phyloP scores from a whole-genome alignment of 257 asterid species.

The Solanum neorickii region DNA sequence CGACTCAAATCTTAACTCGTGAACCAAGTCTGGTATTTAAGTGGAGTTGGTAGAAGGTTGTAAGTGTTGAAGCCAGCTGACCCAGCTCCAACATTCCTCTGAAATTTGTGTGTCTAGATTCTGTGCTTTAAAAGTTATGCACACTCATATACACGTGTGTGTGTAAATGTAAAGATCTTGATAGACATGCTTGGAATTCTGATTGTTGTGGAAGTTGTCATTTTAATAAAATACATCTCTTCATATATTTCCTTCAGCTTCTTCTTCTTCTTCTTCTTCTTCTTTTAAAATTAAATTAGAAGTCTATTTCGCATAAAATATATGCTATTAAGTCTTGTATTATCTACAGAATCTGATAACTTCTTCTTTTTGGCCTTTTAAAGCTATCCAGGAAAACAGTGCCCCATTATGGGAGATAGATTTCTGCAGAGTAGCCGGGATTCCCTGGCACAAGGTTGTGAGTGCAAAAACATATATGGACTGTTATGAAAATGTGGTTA shows the following conservation, averaged over 20 bases:
- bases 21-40: neutral
- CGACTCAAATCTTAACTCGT: neutral
- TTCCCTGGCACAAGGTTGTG: constrained; percentile 66
- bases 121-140: neutral
- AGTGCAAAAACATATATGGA: constrained; percentile 56
- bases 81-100: neutral
- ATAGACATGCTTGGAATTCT: neutral
- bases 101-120: neutral
- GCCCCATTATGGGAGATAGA: constrained; percentile 78
- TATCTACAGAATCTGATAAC: neutral
- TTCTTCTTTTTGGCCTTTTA: neutral
- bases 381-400: constrained; percentile 23
- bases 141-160: neutral
- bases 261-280: neutral
- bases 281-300: neutral
- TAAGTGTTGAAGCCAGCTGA: neutral
- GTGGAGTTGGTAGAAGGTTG: neutral
- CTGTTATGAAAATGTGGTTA: constrained; percentile 51
- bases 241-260: neutral
- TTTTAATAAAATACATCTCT: neutral
- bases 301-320: neutral
- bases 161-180: neutral
- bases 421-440: constrained; percentile 48
- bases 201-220: neutral
- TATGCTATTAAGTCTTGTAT: neutral